Evolutionary conservation across 495 filamentous ascomycete species (phyloP).

Genomic region (Penicillium chermesinum): DNA sequence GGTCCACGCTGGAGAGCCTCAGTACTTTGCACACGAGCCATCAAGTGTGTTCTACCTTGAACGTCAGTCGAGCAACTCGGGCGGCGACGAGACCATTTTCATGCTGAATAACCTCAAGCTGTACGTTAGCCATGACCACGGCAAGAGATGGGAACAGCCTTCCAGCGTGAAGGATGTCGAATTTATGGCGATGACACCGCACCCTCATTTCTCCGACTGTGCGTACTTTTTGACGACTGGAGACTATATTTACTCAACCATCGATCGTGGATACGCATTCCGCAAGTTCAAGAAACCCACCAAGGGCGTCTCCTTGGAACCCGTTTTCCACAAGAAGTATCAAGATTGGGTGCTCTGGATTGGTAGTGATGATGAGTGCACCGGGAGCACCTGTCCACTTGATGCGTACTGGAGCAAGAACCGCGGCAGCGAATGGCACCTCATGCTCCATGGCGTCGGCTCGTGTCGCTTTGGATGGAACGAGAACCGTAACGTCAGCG

Average conservation of each 20-base stretch:
- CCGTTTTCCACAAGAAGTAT: slow-evolving; percentile 75
- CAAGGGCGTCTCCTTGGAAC: slow-evolving; percentile 16
- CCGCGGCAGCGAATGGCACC: slow-evolving; percentile 70
- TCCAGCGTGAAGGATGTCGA: slow-evolving; percentile 51
- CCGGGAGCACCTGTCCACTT: slow-evolving; percentile 53
- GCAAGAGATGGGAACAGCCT: slow-evolving; percentile 69
- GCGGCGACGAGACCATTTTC: slow-evolving; percentile 77
- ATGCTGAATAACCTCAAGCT: slow-evolving; percentile 60
- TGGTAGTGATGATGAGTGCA: slow-evolving; percentile 55
- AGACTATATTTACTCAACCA: slow-evolving; percentile 68
- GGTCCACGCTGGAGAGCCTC: slow-evolving; percentile 47
- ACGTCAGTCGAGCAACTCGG: slow-evolving; percentile 57
- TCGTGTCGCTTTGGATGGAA: slow-evolving; percentile 79
- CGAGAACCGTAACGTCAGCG: slow-evolving; percentile 51
- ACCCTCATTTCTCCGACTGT: slow-evolving; percentile 71
- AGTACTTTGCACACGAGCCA: slow-evolving; percentile 50
- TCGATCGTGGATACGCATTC: slow-evolving; percentile 65
- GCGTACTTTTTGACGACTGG: slow-evolving; percentile 76
- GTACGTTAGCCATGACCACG: slow-evolving; percentile 74
- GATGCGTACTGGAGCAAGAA: slow-evolving; percentile 68
- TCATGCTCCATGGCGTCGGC: slow-evolving; percentile 58
- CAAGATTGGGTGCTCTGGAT: slow-evolving; percentile 89
- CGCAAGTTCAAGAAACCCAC: slow-evolving; percentile 60
- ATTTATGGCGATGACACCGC: slow-evolving; percentile 63
- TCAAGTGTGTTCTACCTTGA: slow-evolving; percentile 80